Evolutionary conservation across 169 alveolate species (phyloP), one percentile per base, ranked within the genome.

Genomic region (Cardiosporidium cionae): DNA sequence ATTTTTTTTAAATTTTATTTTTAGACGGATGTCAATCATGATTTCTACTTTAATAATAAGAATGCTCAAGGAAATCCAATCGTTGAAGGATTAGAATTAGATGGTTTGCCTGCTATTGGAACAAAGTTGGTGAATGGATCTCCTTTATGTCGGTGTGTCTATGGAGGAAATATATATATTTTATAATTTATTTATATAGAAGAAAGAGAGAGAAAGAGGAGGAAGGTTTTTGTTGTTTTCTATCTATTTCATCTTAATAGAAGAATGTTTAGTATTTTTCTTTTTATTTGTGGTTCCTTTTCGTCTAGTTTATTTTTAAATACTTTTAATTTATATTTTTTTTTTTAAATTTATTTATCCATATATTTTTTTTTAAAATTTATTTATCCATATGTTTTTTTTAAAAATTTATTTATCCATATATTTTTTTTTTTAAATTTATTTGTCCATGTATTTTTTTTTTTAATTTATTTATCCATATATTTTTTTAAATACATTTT

Each of bases 101-200:
- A 92, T 79, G 97, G 97, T 4, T 87, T 91, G 37, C 96, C 96
- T 9, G 52, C 75, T 32, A 79, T 92, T 32, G 95, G 94, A n/a
- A 81, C 86, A 36, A 82, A 78, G 67, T 70, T 92, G 9, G 66
- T 75, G 23, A 86, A 88, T 23, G 91, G 91, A 0, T 66, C 72
- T n/a, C 87, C 94, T 23, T 69, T 87, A 16, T 76, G 86, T 71
- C 67, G 83, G 83, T 69, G 7, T 23, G 70, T 27, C 52, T 2
- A 22, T 6, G 34, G 6, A 3, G 58, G 58, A 4, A 6, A 58
- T 7, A 58, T 58, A 58, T 7, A 58, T 7, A 58, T 7, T 25
- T 58, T 44, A 44, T 44, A 16, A 44, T n/a, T 7, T 9, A 58
- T 58, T 4, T 4, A 58, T 58, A 44, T 44, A n/a, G 9, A n/a